Base-by-base conservation (phyloP, 768 basidiomycete genomes). In the Mycena capillaripes region DNA sequence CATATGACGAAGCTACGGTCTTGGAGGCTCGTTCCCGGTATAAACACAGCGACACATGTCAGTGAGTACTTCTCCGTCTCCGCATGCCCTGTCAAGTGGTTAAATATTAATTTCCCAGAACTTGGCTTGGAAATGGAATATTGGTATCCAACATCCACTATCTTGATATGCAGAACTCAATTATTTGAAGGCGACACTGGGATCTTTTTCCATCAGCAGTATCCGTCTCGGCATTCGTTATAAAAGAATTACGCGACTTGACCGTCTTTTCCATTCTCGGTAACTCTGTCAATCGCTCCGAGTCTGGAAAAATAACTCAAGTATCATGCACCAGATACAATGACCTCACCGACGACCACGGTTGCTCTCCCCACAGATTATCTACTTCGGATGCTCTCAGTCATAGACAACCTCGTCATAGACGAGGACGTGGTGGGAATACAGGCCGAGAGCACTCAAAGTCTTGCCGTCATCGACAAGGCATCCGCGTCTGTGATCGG, bases 291-390 rank as follows among this genome's bases (percentile, higher is more conserved):
- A 19, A 29, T 48, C 44, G 34, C 12, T 12, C 2, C 16, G 14
- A 29, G 19, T 27, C n/a, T 46, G 5, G 9, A 11, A 44, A n/a
- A 12, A 29, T 29, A 21, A 30, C 16, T 17, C 12, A 29, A 7
- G 42, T 29, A 38, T 44, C 16, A 16, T 17, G 11, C 29, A 25
- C 1, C 46, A 62, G 60, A 62, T 62, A 32, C 46, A 32, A 44
- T 62, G 44, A 62, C 60, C 29, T 62, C 60, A 9, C 46, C 44
- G n/a, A 62, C 60, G 2, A 62, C 44, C 42, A 62, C 42, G 8
- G 5, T 34, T 30, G 12, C n/a, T 34, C 2, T 48, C 16, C 32
- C 60, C 30, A 48, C 60, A 14, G 60, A 62, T 2, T 8, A 62
- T 32, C 9, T 62, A 23, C n/a, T 48, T 62, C 44, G 32, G 23